A percentile compares a stretch with the other conserved stretches of the same genome.
Evolutionary conservation across 2,329 filamentous ascomycete genomes (phyloP).

Genomic region (Exserohilum rostratum): DNA sequence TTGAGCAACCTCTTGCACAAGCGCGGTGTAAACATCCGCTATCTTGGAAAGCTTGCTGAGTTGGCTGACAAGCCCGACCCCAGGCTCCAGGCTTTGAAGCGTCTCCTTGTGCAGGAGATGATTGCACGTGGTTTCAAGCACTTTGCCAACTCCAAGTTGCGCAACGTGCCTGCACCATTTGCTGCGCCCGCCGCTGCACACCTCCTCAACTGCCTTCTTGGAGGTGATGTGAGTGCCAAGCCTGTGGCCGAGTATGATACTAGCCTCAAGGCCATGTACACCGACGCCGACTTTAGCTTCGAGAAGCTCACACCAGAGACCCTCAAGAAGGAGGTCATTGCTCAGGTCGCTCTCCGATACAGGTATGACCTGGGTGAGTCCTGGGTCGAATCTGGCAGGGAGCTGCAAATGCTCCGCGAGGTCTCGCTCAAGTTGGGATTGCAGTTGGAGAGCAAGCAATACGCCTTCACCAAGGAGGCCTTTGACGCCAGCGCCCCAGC

Average conservation of each 20-base stretch:
- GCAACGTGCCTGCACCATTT: slow-evolving; percentile 78
- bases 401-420: slow-evolving; percentile 86
- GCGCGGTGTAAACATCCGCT: slow-evolving; percentile 95
- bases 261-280: slow-evolving; percentile 75
- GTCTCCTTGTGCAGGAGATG: slow-evolving; percentile 88
- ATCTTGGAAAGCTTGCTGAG: slow-evolving; percentile 83
- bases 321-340: slow-evolving; percentile 71
- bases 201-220: slow-evolving; percentile 91
- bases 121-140: slow-evolving; percentile 96
- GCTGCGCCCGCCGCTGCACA: slow-evolving; percentile 82
- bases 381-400: slow-evolving; percentile 72
- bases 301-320: slow-evolving; percentile 76
- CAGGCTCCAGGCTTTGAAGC: slow-evolving; percentile 76
- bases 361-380: slow-evolving; percentile 72
- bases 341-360: slow-evolving; percentile 75
- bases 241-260: slow-evolving; percentile 80
- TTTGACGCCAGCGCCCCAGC: slow-evolving; percentile 24
- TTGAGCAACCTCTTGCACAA: slow-evolving; percentile 89
- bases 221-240: slow-evolving; percentile 74
- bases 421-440: slow-evolving; percentile 87
- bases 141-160: slow-evolving; percentile 77
- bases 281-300: slow-evolving; percentile 81
- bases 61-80: slow-evolving; percentile 65
- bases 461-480: slow-evolving; percentile 64
- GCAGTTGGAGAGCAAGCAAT: slow-evolving; percentile 81